Percentiles rank a stretch among this genome's conserved stretches.
phyloP scores from a whole-genome alignment of 23 red algal genomes.

The Agarophyton chilense region DNA sequence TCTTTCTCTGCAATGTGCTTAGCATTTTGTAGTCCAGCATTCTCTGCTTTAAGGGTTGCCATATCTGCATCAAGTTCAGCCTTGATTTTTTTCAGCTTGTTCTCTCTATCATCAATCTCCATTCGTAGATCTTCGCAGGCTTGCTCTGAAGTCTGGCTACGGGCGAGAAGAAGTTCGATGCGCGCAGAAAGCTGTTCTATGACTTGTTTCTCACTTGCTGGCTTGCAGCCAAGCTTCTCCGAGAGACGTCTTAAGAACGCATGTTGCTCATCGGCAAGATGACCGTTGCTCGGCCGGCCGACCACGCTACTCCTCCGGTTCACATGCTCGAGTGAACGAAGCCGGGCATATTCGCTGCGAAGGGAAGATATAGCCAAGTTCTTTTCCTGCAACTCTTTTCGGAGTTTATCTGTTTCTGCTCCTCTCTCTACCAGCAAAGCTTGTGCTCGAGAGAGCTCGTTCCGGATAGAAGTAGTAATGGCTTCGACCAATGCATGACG shows the following conservation, averaged over 20 bases:
- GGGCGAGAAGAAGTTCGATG: constrained; percentile 32
- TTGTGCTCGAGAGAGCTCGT: constrained; percentile 39
- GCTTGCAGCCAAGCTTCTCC: constrained; percentile 35
- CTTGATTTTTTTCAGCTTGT: constrained; percentile 12
- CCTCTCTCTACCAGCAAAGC: constrained; percentile 13
- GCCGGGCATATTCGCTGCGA: constrained; percentile 6
- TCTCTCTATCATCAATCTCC: constrained; percentile 40
- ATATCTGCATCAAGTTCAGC: constrained; percentile 59
- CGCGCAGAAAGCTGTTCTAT: constrained; percentile 38
- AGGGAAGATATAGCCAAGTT: background rate
- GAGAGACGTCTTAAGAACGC: constrained; percentile 60
- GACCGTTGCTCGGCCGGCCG: background rate
- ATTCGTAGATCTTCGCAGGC: constrained; percentile 22
- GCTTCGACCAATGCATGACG: constrained; percentile 26
- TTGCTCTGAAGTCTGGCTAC: constrained; percentile 25
- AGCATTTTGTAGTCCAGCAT: constrained; percentile 23
- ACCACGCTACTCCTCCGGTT: constrained; percentile 8
- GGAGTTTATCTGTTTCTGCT: constrained; percentile 10
- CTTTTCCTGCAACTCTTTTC: constrained; percentile 8
- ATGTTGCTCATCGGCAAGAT: constrained; percentile 22
- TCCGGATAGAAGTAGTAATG: constrained; percentile 5
- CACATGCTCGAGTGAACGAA: background rate
- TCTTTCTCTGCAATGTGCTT: constrained; percentile 36
- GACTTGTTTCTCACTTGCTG: constrained; percentile 24
- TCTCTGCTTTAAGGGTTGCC: constrained; percentile 62